These are phyloP conservation scores for Rubia tinctorum DNA, from an alignment of 305 asterid genomes.

Conservation along the genomic window DNA sequence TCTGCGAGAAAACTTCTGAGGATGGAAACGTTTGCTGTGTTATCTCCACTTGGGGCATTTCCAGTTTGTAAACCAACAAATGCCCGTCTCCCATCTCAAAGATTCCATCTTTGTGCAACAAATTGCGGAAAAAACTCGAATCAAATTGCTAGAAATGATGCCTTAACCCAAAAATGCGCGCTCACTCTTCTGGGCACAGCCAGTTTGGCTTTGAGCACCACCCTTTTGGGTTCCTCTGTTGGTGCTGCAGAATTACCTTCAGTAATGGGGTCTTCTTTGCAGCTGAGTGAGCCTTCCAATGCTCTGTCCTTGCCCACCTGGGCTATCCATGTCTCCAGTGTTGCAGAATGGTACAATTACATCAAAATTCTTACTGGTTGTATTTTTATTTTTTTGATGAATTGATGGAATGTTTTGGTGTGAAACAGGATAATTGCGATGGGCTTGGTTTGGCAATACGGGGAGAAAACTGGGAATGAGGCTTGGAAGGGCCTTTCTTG, in stretches of 20 bases:
- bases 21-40: slow-evolving; percentile 23
- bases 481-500: slow-evolving; percentile 99
- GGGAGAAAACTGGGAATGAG: slow-evolving; percentile 75
- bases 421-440: slow-evolving; percentile 73
- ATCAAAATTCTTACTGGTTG: not conserved
- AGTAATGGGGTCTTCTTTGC: slow-evolving; percentile 29
- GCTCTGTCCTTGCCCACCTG: slow-evolving; percentile 98
- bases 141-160: slow-evolving; percentile 9
- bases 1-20: not conserved
- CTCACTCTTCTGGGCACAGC: slow-evolving; percentile 50
- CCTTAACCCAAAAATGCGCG: slow-evolving; percentile 27
- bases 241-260: slow-evolving; percentile 46
- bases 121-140: slow-evolving; percentile 19
- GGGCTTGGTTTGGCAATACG: slow-evolving; percentile 98
- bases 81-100: slow-evolving; percentile 21
- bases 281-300: slow-evolving; percentile 72
- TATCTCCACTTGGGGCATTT: slow-evolving; percentile 26
- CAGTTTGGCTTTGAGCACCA: slow-evolving; percentile 53
- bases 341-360: slow-evolving; percentile 70
- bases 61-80: slow-evolving; percentile 25
- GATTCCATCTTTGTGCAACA: slow-evolving; percentile 19
- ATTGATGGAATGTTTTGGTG: slow-evolving; percentile 6
- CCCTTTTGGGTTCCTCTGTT: slow-evolving; percentile 39
- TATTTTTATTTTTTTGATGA: not conserved
- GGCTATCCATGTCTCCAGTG: slow-evolving; percentile 96